Conservation (phyloP, 169 alveolate genomes). For the Plasmodium coatneyi region DNA sequence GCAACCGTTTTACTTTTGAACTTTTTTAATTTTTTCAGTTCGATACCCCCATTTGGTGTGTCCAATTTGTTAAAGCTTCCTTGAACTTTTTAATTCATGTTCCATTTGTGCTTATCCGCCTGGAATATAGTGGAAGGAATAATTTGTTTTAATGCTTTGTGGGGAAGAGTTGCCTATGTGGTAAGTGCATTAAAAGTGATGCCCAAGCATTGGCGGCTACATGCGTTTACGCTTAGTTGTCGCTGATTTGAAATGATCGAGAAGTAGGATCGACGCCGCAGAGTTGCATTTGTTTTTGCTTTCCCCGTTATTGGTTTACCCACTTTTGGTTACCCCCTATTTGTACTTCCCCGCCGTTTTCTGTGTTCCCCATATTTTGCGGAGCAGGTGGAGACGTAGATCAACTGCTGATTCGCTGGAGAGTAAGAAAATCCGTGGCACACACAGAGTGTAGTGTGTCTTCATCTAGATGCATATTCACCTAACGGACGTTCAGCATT, state of each 20-base stretch:
- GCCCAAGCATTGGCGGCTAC: neutral
- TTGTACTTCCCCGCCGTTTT: too few relatives aligned
- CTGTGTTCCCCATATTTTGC: too few relatives aligned
- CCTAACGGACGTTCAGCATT: neutral
- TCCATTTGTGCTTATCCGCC: neutral
- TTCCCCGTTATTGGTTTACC: too few relatives aligned
- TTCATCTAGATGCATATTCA: constrained; percentile 18
- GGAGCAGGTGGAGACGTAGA: too few relatives aligned
- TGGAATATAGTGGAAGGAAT: neutral
- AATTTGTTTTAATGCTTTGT: neutral
- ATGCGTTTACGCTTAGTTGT: neutral
- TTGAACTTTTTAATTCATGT: neutral
- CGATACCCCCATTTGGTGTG: neutral
- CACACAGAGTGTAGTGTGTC: neutral
- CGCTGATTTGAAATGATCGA: neutral
- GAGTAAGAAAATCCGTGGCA: too few relatives aligned
- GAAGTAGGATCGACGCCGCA: neutral
- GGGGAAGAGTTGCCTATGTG: neutral
- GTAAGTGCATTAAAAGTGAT: neutral
- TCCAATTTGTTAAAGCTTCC: neutral
- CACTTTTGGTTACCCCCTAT: too few relatives aligned
- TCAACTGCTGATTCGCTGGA: too few relatives aligned
- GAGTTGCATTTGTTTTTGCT: too few relatives aligned
- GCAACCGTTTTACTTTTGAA: neutral
- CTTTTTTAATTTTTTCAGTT: neutral